Base-by-base conservation (phyloP, 257 asterid species). In the Scutellaria galericulata region DNA sequence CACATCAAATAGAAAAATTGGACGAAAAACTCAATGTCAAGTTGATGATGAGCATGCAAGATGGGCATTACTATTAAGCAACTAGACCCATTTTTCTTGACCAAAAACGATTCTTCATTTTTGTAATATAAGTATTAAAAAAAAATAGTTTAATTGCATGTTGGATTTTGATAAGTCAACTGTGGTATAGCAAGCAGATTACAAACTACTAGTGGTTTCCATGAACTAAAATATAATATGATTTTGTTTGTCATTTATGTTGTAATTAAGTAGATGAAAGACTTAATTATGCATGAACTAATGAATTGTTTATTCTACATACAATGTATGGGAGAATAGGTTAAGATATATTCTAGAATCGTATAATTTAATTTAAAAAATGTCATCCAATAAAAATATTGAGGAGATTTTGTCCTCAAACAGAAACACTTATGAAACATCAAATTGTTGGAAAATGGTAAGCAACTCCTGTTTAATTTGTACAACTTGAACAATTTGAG, bases 251-350 rank as follows among this genome's bases (percentile, higher is more conserved):
- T 41, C 47, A 48, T 22, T 64, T 64, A 42, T 46, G 55, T 13
- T 10, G 0, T 31, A 31, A 31, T 31, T 24, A 66, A 63, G 64
- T 70, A 64, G 70, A 42, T 15, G 24, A 48, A 48, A 13, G 55
- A 47, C 13, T 6, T 58, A 31, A 31, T 31, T 31, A 31, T 41
- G 35, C 68, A 60, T 47, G 76, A 68, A 31, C 37, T 31, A 31
- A 78, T 42, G 7, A 14, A 10, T 55, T 27, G 71, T 57, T 61
- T 62, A 51, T 70, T 64, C 79, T 53, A 68, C 79, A 66, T 78
- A 47, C 81, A 80, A 20, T 82, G 83, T 76, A 76, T 12, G 40
- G 9, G 80, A 24, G 27, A 41, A 69, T 13, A 39, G 44, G 37
- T 59, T 57, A 45, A 41, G 37, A 14, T 52, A n/a, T 31, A 2